Base-by-base conservation (phyloP, 1,139 yeast genomes). In the Meyerozyma smithsonii region DNA sequence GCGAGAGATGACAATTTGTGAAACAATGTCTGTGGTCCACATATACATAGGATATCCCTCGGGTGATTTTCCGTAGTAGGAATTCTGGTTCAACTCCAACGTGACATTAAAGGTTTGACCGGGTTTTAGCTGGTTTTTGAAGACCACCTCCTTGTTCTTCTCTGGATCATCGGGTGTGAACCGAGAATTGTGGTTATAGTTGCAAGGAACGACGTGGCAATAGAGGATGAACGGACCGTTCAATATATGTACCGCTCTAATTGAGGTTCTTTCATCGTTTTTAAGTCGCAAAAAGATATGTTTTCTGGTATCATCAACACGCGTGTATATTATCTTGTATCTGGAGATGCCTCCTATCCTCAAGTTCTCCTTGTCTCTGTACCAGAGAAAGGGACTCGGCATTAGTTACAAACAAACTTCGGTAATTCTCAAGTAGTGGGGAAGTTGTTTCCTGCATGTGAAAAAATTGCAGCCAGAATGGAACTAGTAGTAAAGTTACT, bases 221-320 rank as follows among this genome's bases (percentile, higher is more conserved):
- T 80, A 80, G 18, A 79, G 56, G 3, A 77, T 65, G 48, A 78
- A 79, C 0, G 86, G 86, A 0, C 86, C 85, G 25, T 77, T 73
- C 24, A 79, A 51, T 26, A 72, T 45, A 48, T 78, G 81, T 26
- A 79, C 64, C 2, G 85, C 81, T 36, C 82, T 55, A 17, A 79
- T 62, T 6, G 74, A 49, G 1, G 78, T 59, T 34, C 58, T 65
- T 48, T 79, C 84, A 18, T 62, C 58, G 54, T 80, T 80, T 47
- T 73, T 74, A 26, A 79, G 57, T 18, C 77, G 61, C 26, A 78
- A 56, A 46, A 53, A 69, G 28, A 70, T 55, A 32, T 52, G 50
- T 12, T 15, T 41, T 41, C 6, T 35, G 19, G 43, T 41, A 25
- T 48, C 46, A 43, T 59, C 56, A 16, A 39, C 37, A 8, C 56